Evolutionary conservation across 345 rosid genomes (phyloP), one percentile per base, ranked within the genome.

Genomic region (Arabidopsis arenosa): DNA sequence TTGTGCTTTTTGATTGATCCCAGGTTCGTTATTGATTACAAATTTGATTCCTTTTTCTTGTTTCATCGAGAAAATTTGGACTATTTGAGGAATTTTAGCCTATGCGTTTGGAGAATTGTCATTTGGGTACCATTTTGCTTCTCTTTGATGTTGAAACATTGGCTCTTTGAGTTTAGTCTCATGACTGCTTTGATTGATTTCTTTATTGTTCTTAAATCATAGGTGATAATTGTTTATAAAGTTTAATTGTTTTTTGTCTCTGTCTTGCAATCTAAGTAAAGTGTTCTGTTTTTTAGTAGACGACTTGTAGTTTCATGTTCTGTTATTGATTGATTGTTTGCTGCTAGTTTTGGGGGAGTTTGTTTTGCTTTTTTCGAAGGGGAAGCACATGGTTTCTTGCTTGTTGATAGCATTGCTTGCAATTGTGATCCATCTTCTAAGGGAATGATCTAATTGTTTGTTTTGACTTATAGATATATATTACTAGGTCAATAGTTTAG

Each of bases 231-330:
- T 28, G 2, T 28, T 28, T 28, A 28, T 28, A 60, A 28, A 72
- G 76, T 62, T 68, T 74, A 47, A 66, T 62, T 66, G 13, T 52
- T 49, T 57, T 8, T 75, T 55, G 37, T 5, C 40, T 58, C 6
- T 73, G 3, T 73, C 86, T 81, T 84, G 53, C 32, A 80, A 72
- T 70, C 62, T 74, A 83, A 79, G 86, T 21, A 68, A 81, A 48
- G 33, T 40, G 75, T 51, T 58, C 80, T 75, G 60, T 75, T 75
- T 59, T 70, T 39, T 2, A 68, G 11, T 59, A 63, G 64, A 55
- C n/a, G 49, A 57, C 63, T 74, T 51, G 18, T 54, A 5, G 36
- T 7, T 62, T 75, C 28, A 12, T 23, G 49, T 35, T 60, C 37
- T 62, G 66, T 17, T 30, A 54, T 45, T 59, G 68, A 4, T 65